phyloP scores from a whole-genome alignment of 257 asterid species.

The Solanum pennellii region DNA sequence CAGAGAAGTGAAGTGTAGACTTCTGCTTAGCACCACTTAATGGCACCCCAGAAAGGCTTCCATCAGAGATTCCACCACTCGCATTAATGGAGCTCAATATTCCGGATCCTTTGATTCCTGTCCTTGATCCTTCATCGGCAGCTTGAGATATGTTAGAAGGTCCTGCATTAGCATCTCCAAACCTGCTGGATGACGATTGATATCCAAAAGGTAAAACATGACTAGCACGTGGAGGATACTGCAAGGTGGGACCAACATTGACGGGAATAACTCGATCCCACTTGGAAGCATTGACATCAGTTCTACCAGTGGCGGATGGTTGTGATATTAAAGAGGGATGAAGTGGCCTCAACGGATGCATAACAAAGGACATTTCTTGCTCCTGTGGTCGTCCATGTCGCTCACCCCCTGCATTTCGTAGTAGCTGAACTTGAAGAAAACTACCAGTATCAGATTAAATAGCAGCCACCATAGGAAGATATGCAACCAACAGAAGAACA shows the following conservation, averaged over 20 bases:
- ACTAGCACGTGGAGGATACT: slow-evolving; percentile 58
- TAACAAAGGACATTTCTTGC: slow-evolving; percentile 43
- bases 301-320: slow-evolving; percentile 40
- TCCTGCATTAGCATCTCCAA: slow-evolving; percentile 49
- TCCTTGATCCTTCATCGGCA: slow-evolving; percentile 97
- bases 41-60: slow-evolving; percentile 61
- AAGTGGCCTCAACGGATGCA: slow-evolving; percentile 49
- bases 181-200: slow-evolving; percentile 45
- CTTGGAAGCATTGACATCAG: slow-evolving; percentile 38
- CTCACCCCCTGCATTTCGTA: slow-evolving; percentile 61
- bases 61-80: slow-evolving; percentile 35
- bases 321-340: slow-evolving; percentile 43
- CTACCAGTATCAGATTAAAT: slow-evolving; percentile 20
- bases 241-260: slow-evolving; percentile 37
- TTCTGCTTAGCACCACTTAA: slow-evolving; percentile 44
- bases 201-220: slow-evolving; percentile 57
- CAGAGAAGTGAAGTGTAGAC: slow-evolving; percentile 35
- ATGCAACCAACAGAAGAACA: neutral
- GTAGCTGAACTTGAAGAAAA: slow-evolving; percentile 57
- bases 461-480: neutral
- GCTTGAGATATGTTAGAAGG: slow-evolving; percentile 57
- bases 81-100: slow-evolving; percentile 50
- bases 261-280: slow-evolving; percentile 38
- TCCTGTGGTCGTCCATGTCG: slow-evolving; percentile 36
- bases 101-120: slow-evolving; percentile 85